phyloP scores from a whole-genome alignment of 1,139 yeast genomes.

The Spathaspora jeffriesii region DNA sequence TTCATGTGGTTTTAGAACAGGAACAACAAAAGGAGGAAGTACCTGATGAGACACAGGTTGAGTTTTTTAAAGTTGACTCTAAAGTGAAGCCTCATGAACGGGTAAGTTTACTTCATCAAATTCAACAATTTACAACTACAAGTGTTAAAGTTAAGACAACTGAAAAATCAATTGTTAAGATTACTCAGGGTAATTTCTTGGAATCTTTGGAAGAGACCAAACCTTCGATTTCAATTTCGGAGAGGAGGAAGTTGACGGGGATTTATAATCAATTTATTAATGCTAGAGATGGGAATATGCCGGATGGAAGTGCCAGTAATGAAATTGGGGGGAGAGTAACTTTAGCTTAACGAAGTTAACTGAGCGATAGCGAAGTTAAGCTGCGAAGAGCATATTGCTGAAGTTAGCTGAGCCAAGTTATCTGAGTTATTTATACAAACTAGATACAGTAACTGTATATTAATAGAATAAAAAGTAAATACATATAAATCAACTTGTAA shows the following conservation, averaged over 20 bases:
- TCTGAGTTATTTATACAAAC: too few species aligned
- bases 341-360: too few species aligned
- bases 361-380: too few species aligned
- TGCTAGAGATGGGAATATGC: constrained; percentile 88
- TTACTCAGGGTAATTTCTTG: constrained; percentile 57
- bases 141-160: constrained; percentile 11
- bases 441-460: too few species aligned
- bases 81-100: constrained; percentile 45
- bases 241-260: constrained; percentile 57
- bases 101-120: constrained; percentile 43
- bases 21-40: constrained; percentile 19
- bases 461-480: too few species aligned
- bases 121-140: constrained; percentile 34
- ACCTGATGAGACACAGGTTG: constrained; percentile 18
- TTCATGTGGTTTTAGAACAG: constrained; percentile 68
- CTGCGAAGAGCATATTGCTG: too few species aligned
- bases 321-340: constrained; percentile 88
- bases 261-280: constrained; percentile 77
- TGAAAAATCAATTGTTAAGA: constrained; percentile 27
- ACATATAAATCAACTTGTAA: too few species aligned
- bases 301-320: constrained; percentile 78
- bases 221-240: constrained; percentile 81
- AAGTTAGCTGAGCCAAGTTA: too few species aligned
- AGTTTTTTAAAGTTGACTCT: constrained; percentile 35
- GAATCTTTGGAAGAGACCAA: constrained; percentile 75